These are phyloP conservation scores for Magnolia officinalis DNA, from an alignment of 164 flowering plant genomes.

Conservation along the genomic window DNA sequence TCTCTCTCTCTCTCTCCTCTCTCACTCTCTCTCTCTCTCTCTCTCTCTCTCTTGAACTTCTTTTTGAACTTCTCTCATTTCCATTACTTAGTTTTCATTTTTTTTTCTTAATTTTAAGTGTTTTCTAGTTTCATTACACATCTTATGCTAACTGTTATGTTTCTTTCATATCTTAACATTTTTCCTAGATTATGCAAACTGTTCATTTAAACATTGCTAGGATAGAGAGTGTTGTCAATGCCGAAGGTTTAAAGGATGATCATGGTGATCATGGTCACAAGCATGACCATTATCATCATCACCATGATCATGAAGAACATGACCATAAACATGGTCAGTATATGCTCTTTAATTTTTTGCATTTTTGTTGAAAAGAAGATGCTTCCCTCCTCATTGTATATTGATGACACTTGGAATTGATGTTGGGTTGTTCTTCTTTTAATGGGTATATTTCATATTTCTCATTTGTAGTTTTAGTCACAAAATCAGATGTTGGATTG, in stretches of 20 bases:
- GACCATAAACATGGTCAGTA: slow-evolving; percentile 52
- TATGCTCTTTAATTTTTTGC: background rate
- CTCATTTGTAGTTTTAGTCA: too few relatives aligned
- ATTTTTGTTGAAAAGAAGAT: background rate
- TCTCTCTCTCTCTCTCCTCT: too few relatives aligned
- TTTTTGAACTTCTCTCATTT: background rate
- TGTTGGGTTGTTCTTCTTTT: too few relatives aligned
- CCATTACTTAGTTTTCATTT: background rate
- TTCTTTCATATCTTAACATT: background rate
- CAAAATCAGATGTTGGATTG: too few relatives aligned
- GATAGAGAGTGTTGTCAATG: slow-evolving; percentile 64
- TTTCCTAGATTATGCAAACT: background rate
- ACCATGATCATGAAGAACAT: slow-evolving; percentile 39
- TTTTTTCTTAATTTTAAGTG: background rate
- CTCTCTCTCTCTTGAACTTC: too few relatives aligned
- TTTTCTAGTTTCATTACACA: background rate
- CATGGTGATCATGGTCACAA: slow-evolving; percentile 50
- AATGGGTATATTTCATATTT: too few relatives aligned
- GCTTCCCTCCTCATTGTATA: background rate
- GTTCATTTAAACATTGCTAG: slow-evolving; percentile 20
- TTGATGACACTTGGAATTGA: too few relatives aligned
- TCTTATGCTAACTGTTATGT: background rate
- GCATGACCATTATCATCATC: slow-evolving; percentile 46
- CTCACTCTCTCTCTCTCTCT: too few relatives aligned
- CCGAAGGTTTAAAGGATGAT: slow-evolving; percentile 55